Conservation (phyloP, 2,329 filamentous ascomycete species). For the Diaporthe batatas region DNA sequence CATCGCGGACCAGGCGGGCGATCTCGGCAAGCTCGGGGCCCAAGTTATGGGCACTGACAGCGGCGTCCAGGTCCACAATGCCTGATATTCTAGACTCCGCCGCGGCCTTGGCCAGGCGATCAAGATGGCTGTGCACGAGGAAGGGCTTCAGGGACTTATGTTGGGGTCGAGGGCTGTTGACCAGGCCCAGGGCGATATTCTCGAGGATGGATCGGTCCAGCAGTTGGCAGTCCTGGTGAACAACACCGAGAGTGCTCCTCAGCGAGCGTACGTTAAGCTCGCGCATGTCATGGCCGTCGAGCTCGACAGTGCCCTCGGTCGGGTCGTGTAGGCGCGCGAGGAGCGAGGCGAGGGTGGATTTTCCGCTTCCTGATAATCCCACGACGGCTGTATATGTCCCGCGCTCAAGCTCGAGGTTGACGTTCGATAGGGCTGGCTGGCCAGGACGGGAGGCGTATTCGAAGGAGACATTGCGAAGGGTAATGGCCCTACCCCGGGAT, state of each 20-base stretch:
- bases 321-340: slow-evolving; percentile 2
- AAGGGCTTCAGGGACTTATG: background rate
- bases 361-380: background rate
- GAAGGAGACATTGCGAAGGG: slow-evolving; percentile 7
- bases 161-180: background rate
- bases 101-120: background rate
- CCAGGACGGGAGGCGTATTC: slow-evolving; percentile 2
- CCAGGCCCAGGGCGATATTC: slow-evolving; percentile 3
- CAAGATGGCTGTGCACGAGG: background rate
- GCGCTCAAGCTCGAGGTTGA: background rate
- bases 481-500: background rate
- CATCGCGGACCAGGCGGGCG: background rate
- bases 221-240: slow-evolving; percentile 9
- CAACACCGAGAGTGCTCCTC: background rate
- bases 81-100: background rate
- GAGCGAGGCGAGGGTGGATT: background rate
- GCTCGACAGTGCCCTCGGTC: background rate
- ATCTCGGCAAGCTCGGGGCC: background rate
- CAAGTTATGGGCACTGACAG: background rate
- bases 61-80: background rate
- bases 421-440: background rate
- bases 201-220: slow-evolving; percentile 1
- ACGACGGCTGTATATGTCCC: slow-evolving; percentile 3
- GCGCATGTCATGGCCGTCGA: slow-evolving; percentile 7
- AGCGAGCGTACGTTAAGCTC: background rate